These are phyloP conservation scores for Pythium monospermum DNA, from an alignment of 352 stramenopile species.

Conservation along the genomic window DNA sequence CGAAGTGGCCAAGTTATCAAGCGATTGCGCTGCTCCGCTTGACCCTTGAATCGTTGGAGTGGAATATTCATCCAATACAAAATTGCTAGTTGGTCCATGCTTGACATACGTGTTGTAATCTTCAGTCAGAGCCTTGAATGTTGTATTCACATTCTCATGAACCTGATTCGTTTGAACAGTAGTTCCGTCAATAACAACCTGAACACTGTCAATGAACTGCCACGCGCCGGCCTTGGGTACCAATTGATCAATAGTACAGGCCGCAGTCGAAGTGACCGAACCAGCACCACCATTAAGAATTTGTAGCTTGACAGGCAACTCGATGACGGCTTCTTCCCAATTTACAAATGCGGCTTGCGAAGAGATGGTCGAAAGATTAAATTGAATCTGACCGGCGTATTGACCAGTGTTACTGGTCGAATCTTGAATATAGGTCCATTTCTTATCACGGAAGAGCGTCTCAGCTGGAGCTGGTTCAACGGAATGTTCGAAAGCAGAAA, in stretches of 20 bases:
- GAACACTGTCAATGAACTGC: slow-evolving; percentile 15
- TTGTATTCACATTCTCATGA: slow-evolving; percentile 21
- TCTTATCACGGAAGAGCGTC: slow-evolving; percentile 18
- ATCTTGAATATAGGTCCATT: slow-evolving; percentile 21
- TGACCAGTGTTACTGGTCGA: slow-evolving; percentile 18
- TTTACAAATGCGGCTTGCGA: slow-evolving; percentile 16
- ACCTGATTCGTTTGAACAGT: slow-evolving; percentile 17
- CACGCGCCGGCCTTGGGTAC: slow-evolving; percentile 11
- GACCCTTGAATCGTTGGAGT: slow-evolving; percentile 12
- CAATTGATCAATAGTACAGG: slow-evolving; percentile 17
- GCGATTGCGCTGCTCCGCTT: slow-evolving; percentile 11
- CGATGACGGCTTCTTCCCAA: slow-evolving; percentile 17
- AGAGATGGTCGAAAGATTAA: slow-evolving; percentile 16
- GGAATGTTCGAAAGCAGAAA: slow-evolving; percentile 19
- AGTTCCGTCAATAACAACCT: slow-evolving; percentile 15
- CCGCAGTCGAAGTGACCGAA: slow-evolving; percentile 16
- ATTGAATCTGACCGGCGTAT: slow-evolving; percentile 17
- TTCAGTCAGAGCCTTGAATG: slow-evolving; percentile 19
- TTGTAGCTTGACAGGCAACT: slow-evolving; percentile 16
- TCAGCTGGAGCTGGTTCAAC: slow-evolving; percentile 18
- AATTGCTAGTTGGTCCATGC: slow-evolving; percentile 9
- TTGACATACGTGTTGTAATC: slow-evolving; percentile 16
- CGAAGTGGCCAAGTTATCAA: slow-evolving; percentile 16
- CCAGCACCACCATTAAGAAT: slow-evolving; percentile 17
- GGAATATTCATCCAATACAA: slow-evolving; percentile 20